These are phyloP conservation scores for Triglochin maritima DNA, from an alignment of 106 monocot species.

Conservation along the genomic window DNA sequence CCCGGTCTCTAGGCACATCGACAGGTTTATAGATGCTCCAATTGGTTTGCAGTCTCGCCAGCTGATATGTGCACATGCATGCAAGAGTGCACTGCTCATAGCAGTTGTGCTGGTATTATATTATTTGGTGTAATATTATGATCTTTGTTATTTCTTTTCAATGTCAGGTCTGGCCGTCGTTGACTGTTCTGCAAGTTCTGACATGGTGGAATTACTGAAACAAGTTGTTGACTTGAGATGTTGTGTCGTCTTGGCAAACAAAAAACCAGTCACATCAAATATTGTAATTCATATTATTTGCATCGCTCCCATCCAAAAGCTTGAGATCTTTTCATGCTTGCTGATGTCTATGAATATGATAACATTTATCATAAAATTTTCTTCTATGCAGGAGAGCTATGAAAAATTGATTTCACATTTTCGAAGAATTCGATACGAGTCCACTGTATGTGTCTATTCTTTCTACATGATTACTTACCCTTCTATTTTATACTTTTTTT, in stretches of 20 bases:
- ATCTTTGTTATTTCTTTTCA: background rate
- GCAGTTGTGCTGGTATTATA: background rate
- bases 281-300: constrained; percentile 36
- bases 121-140: background rate
- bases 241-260: constrained; percentile 86
- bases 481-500: too few species aligned
- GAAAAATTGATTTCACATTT: constrained; percentile 58
- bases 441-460: constrained; percentile 60
- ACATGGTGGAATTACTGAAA: constrained; percentile 52
- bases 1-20: constrained; percentile 50
- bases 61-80: background rate
- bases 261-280: constrained; percentile 80
- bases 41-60: background rate
- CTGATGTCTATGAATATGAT: background rate
- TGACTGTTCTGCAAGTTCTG: constrained; percentile 91
- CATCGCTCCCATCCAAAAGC: background rate
- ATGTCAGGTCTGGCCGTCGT: constrained; percentile 61
- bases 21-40: constrained; percentile 41
- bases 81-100: background rate
- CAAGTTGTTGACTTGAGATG: constrained; percentile 43
- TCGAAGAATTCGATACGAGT: constrained; percentile 80
- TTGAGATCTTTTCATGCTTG: background rate
- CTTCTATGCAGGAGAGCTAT: constrained; percentile 61
- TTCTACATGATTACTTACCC: background rate
- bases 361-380: background rate